Evolutionary conservation across 2,329 filamentous ascomycete genomes (phyloP), one percentile per base, ranked within the genome.

Genomic region (Chalaropsis ovoidea): DNA sequence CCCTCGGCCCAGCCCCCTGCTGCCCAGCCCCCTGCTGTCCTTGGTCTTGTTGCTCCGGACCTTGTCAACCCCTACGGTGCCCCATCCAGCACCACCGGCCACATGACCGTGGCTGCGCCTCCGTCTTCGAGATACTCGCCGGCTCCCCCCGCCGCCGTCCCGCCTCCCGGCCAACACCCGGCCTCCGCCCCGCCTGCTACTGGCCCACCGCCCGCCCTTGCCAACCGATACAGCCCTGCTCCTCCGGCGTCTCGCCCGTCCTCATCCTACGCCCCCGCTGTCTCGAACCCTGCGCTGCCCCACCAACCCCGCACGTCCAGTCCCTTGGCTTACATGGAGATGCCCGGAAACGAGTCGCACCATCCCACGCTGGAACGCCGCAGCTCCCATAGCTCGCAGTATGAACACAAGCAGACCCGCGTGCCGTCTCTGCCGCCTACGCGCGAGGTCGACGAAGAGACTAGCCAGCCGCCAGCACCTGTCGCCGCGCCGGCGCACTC

Each of bases 291-390:
- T 15, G 73, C 78, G 45, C 75, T 86, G 49, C 76, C 82, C 60
- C 83, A 86, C 70, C 79, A 84, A 68, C 84, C 85, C 8, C 77
- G 85, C 68, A 87, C 85, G 1, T 87, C 84, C 1, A 87, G 85
- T 69, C 85, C 85, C 0, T 73, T 87, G 67, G 84, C 84, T 5
- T 83, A 87, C 69, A 86, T 85, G 67, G 84, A 86, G 71, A 77
- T 79, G 11, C 78, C 77, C 7, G 76, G 77, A 64, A 76, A 78
- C 41, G 75, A 75, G 58, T 67, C 74, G 7, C 72, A 73, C 68
- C 47, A 19, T 10, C 73, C 5, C 80, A 82, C n/a, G 69, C 69
- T 17, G 68, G 72, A n/a, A 71, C 76, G 45, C 70, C 75, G n/a
- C 77, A 81, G 66, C 77, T 81, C 80, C 43, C 52, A 56, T 10